Percentiles rank a stretch among this genome's conserved stretches.
Evolutionary conservation across 305 asterid species (phyloP).

Genomic region (Ajuga reptans): DNA sequence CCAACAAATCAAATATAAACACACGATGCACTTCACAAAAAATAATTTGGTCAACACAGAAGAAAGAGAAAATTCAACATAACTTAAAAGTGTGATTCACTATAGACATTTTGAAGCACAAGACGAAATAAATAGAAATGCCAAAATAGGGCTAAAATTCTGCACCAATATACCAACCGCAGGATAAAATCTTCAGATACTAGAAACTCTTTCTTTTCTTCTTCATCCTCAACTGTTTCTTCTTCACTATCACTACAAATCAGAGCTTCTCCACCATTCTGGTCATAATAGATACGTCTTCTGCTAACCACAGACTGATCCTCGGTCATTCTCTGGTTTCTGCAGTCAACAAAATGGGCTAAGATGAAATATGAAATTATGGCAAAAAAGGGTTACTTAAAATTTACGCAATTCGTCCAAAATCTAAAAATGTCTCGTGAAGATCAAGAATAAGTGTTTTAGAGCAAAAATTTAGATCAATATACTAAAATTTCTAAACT

Average conservation of each 20-base stretch:
- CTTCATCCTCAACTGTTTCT: slow-evolving; percentile 70
- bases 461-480: neutral
- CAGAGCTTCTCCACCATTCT: slow-evolving; percentile 86
- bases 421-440: neutral
- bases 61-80: slow-evolving; percentile 9
- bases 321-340: slow-evolving; percentile 94
- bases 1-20: slow-evolving; percentile 2
- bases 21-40: neutral
- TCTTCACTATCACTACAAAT: slow-evolving; percentile 97
- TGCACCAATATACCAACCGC: slow-evolving; percentile 55
- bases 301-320: slow-evolving; percentile 96
- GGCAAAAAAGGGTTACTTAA: neutral
- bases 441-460: neutral
- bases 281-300: slow-evolving; percentile 93
- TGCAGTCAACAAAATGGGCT: slow-evolving; percentile 22
- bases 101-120: too few species aligned
- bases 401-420: neutral
- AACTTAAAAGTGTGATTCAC: neutral
- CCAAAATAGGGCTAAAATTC: slow-evolving; percentile 12
- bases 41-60: neutral
- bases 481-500: neutral
- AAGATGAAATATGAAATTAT: neutral
- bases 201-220: slow-evolving; percentile 71
- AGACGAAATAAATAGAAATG: neutral
- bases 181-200: slow-evolving; percentile 80